phyloP scores from a whole-genome alignment of 352 stramenopile genomes.

The Globisporangium paroecandrum region DNA sequence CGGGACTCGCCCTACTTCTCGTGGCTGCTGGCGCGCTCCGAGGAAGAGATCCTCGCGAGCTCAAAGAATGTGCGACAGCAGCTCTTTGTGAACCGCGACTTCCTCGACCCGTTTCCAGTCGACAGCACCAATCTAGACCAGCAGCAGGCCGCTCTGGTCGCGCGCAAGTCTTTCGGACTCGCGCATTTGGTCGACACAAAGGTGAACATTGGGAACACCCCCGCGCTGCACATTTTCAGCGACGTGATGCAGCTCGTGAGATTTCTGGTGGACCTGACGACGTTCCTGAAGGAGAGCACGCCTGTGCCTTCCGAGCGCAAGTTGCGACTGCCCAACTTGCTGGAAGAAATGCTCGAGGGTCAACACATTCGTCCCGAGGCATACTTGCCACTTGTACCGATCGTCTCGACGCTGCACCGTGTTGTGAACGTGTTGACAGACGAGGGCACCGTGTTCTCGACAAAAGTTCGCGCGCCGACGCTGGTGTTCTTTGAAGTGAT shows the following conservation, averaged over 20 bases:
- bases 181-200: slow-evolving; percentile 42
- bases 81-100: slow-evolving; percentile 22
- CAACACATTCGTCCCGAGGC: slow-evolving; percentile 49
- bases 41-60: slow-evolving; percentile 42
- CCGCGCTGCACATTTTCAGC: slow-evolving; percentile 50
- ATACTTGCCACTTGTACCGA: slow-evolving; percentile 37
- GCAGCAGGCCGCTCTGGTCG: slow-evolving; percentile 37
- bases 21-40: slow-evolving; percentile 49
- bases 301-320: slow-evolving; percentile 46
- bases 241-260: slow-evolving; percentile 56
- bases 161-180: slow-evolving; percentile 30
- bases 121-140: slow-evolving; percentile 35
- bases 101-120: slow-evolving; percentile 49
- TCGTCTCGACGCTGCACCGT: slow-evolving; percentile 27
- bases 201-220: slow-evolving; percentile 34
- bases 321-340: slow-evolving; percentile 32
- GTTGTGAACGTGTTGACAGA: slow-evolving; percentile 50
- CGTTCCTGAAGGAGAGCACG: slow-evolving; percentile 60
- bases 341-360: slow-evolving; percentile 40
- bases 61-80: slow-evolving; percentile 27
- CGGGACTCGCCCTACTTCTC: slow-evolving; percentile 50
- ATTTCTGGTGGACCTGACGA: slow-evolving; percentile 58
- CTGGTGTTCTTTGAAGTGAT: slow-evolving; percentile 69
- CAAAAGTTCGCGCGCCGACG: slow-evolving; percentile 58
- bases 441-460: slow-evolving; percentile 73